These are phyloP conservation scores for Prunus dulcis DNA, from an alignment of 306 rosid species.

Conservation along the genomic window DNA sequence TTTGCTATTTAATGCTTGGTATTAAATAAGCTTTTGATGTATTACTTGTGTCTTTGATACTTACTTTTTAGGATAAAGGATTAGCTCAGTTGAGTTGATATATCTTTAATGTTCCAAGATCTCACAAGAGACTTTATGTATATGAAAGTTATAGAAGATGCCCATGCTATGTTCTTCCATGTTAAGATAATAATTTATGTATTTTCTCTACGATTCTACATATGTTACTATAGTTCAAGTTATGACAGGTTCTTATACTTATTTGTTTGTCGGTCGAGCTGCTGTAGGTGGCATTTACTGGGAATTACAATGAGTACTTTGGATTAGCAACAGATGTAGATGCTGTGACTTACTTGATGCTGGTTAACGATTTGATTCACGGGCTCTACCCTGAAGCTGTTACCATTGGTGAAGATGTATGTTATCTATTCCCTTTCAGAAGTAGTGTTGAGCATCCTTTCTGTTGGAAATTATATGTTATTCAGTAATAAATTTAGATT, in stretches of 20 bases:
- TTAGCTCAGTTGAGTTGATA: background rate
- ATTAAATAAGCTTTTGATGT: background rate
- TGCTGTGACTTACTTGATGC: conserved; percentile 92
- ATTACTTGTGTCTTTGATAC: background rate
- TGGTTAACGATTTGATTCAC: conserved; percentile 91
- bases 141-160: background rate
- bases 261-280: conserved; percentile 2
- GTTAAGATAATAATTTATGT: background rate
- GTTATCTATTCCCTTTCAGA: conserved; percentile 32
- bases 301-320: conserved; percentile 90
- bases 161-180: background rate
- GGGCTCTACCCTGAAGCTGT: conserved; percentile 95
- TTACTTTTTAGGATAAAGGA: background rate
- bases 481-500: background rate
- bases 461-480: conserved; percentile 1
- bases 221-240: background rate
- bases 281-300: conserved; percentile 76
- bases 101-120: background rate
- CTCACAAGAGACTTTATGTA: background rate
- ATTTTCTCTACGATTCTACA: background rate
- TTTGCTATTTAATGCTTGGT: background rate
- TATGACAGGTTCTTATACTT: background rate
- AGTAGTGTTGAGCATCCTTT: conserved; percentile 9
- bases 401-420: conserved; percentile 94
- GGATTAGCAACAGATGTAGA: conserved; percentile 86